Evolutionary conservation across 129 eudicot species (phyloP).

Genomic region (Centella asiatica): DNA sequence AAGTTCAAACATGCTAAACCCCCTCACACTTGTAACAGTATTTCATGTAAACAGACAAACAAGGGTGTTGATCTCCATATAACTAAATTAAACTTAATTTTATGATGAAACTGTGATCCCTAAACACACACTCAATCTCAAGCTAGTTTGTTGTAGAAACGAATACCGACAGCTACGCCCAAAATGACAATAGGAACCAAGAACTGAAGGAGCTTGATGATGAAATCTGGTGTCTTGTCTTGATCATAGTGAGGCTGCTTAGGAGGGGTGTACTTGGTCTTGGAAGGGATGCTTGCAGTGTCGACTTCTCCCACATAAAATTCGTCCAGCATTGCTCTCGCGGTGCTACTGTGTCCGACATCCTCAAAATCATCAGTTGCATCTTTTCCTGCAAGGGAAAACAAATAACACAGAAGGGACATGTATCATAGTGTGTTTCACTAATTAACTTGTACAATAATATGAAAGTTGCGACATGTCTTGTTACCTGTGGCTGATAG

Average conservation of each 20-base stretch:
- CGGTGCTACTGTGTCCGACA: slow-evolving; percentile 75
- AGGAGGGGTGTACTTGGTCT: slow-evolving; percentile 48
- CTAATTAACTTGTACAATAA: not conserved
- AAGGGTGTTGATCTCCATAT: not conserved
- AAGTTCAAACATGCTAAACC: not conserved
- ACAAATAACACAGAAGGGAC: too few species aligned
- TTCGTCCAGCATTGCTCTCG: slow-evolving; percentile 54
- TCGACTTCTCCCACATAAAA: slow-evolving; percentile 82
- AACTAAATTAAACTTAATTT: not conserved
- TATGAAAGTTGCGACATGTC: not conserved
- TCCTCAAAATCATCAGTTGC: slow-evolving; percentile 90
- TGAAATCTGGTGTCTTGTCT: slow-evolving; percentile 58
- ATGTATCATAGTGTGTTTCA: too few species aligned
- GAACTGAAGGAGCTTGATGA: slow-evolving; percentile 68
- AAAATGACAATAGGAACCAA: slow-evolving; percentile 67
- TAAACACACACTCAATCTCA: slow-evolving; percentile 12
- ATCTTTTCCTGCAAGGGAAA: slow-evolving; percentile 83
- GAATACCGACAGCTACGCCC: slow-evolving; percentile 63
- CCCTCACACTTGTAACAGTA: not conserved
- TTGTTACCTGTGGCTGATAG: slow-evolving; percentile 66
- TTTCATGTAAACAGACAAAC: not conserved
- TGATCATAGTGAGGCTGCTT: slow-evolving; percentile 41
- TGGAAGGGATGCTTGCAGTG: slow-evolving; percentile 54
- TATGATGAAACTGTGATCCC: not conserved
- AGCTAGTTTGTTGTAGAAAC: slow-evolving; percentile 57